phyloP scores from a whole-genome alignment of 1,139 yeast genomes.

The Lodderomyces orthopsilosis region DNA sequence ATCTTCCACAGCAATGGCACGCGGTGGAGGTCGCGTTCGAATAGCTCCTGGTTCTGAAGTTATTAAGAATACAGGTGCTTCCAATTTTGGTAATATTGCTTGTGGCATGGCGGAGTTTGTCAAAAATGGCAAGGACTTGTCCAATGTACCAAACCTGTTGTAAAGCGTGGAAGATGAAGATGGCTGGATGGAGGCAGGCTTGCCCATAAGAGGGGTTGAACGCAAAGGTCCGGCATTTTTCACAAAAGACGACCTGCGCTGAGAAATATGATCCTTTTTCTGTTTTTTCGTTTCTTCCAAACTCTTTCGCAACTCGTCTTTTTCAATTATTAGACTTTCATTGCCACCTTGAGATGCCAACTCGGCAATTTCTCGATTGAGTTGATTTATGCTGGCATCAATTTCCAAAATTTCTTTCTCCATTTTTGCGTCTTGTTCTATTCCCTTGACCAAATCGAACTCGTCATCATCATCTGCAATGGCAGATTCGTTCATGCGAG shows the following conservation, averaged over 20 bases:
- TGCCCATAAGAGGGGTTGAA: slow-evolving; percentile 39
- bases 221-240: slow-evolving; percentile 12
- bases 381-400: slow-evolving; percentile 28
- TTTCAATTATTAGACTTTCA: slow-evolving; percentile 26
- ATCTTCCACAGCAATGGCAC: slow-evolving; percentile 27
- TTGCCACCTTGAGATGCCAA: slow-evolving; percentile 39
- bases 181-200: slow-evolving; percentile 48
- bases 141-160: slow-evolving; percentile 9
- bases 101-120: slow-evolving; percentile 24
- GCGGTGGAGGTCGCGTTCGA: slow-evolving; percentile 17
- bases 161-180: slow-evolving; percentile 28
- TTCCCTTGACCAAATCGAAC: slow-evolving; percentile 20
- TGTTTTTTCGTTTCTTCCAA: slow-evolving; percentile 23
- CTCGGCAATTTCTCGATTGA: slow-evolving; percentile 43
- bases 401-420: slow-evolving; percentile 18
- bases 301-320: slow-evolving; percentile 21
- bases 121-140: slow-evolving; percentile 7
- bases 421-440: slow-evolving; percentile 19
- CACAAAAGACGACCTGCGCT: slow-evolving; percentile 13
- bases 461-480: slow-evolving; percentile 36
- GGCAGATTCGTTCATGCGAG: slow-evolving; percentile 28
- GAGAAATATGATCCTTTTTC: slow-evolving; percentile 20
- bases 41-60: slow-evolving; percentile 19
- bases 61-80: slow-evolving; percentile 32
- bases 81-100: slow-evolving; percentile 40